Conservation (phyloP, 352 stramenopile species). For the Phytophthora hybrid region DNA sequence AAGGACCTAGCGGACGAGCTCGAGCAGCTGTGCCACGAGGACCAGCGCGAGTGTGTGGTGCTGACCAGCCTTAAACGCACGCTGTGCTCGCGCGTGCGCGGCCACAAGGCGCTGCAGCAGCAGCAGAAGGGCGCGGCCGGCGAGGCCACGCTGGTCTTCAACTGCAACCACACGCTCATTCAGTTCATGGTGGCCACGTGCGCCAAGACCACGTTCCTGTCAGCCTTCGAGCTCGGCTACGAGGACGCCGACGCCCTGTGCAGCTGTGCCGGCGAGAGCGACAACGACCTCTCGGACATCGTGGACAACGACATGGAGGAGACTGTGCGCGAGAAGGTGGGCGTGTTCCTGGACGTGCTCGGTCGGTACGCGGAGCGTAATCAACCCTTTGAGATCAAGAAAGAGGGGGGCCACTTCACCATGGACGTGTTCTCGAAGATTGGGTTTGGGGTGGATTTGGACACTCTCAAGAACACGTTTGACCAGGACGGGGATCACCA, state of each 20-base stretch:
- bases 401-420: conserved; percentile 27
- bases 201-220: conserved; percentile 43
- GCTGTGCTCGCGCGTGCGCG: conserved; percentile 45
- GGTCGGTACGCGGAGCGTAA: background rate
- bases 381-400: conserved; percentile 17
- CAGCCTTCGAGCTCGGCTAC: conserved; percentile 15
- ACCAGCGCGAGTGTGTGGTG: conserved; percentile 51
- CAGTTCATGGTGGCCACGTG: conserved; percentile 61
- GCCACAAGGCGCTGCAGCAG: conserved; percentile 45
- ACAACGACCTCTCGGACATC: conserved; percentile 47
- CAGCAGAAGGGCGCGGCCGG: conserved; percentile 48
- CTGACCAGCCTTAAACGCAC: conserved; percentile 58
- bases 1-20: conserved; percentile 60
- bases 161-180: conserved; percentile 68
- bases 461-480: conserved; percentile 5
- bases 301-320: conserved; percentile 40
- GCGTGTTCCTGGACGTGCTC: conserved; percentile 13
- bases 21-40: conserved; percentile 55
- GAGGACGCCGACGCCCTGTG: conserved; percentile 38
- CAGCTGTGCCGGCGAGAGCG: conserved; percentile 51
- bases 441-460: background rate
- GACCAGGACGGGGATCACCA: background rate
- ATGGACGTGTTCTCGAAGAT: conserved; percentile 2
- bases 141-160: conserved; percentile 55
- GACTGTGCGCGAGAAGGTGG: conserved; percentile 26